Evolutionary conservation across 1,139 yeast species (phyloP), one percentile per base, ranked within the genome.

Genomic region (Eremothecium gossypii): DNA sequence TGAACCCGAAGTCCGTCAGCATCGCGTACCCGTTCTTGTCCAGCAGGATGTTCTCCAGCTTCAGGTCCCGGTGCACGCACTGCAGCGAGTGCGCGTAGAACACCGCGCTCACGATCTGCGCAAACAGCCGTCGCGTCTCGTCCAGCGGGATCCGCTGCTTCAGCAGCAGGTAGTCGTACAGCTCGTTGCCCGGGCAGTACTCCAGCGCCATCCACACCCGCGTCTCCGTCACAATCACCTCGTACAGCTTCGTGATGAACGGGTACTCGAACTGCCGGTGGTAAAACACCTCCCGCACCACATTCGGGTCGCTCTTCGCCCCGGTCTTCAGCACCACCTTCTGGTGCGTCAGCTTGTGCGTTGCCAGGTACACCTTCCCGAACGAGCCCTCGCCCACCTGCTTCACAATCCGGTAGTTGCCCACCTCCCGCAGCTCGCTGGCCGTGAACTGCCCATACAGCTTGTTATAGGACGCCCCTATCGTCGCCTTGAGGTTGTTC

Each of bases 1-100:
- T 87, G 60, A 91, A 89, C 0, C 98, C 98, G 64, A 91, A 89
- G 65, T 91, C 98, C 3, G 94, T 79, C 43, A 89, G 64, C 61
- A 86, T 86, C 27, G 86, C 79, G 50, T 76, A 76, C 43, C 74
- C 70, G 46, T 74, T 70, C 53, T 79, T 82, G 49, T 86, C 94
- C 45, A 89, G 64, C 37, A 89, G 63, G 14, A 87, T 79, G 58
- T 89, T 89, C 60, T 89, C 97, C 40, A 89, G 64, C 58, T 89
- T 89, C 56, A 91, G 68, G 60, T 91, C 98, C 45, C 98, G 71
- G 63, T 91, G 97, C 17, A 93, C 81, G 51, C 95, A 77, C 50
- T 86, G 81, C 54, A 79, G 70, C 13, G 81, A 73, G 61, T 91
- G 97, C 2, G 91, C 83, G 56, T 87, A 85, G 42, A 79, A 79